Evolutionary conservation across 352 stramenopile genomes (phyloP).

Genomic region (Phytophthora constricta): DNA sequence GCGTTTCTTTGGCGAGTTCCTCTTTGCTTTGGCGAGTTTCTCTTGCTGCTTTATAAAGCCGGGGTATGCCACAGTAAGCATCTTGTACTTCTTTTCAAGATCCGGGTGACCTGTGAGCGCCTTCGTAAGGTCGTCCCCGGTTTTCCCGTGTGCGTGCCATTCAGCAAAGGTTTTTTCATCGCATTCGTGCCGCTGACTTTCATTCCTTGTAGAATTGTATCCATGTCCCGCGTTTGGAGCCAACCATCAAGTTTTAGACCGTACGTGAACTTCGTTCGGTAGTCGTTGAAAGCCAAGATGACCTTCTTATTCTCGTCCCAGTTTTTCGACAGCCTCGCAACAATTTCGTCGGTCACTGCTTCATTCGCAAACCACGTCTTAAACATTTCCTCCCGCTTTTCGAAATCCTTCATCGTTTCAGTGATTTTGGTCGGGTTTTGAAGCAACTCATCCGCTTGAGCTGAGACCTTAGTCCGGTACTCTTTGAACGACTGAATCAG

Average conservation of each 20-base stretch:
- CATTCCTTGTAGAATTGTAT: background rate
- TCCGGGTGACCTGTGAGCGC: background rate
- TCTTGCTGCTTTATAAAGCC: background rate
- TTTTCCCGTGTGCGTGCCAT: background rate
- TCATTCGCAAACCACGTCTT: background rate
- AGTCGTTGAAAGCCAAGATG: background rate
- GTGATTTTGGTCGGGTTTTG: background rate
- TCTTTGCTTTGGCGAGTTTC: background rate
- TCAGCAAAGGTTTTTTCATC: background rate
- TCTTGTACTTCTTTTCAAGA: background rate
- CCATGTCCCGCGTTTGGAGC: background rate
- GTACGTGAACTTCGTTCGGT: background rate
- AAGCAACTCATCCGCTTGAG: background rate
- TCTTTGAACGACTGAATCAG: background rate
- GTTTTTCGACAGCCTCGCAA: background rate
- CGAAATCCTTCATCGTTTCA: background rate
- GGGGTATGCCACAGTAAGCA: background rate
- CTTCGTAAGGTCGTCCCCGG: background rate
- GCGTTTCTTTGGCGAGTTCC: too few species aligned
- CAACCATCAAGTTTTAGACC: background rate
- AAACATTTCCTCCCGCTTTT: background rate
- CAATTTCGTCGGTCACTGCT: background rate
- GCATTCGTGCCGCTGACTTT: background rate
- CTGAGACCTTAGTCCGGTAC: background rate
- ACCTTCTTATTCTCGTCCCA: background rate